phyloP scores from a whole-genome alignment of 768 basidiomycete genomes.

The Flagelloscypha sp. region DNA sequence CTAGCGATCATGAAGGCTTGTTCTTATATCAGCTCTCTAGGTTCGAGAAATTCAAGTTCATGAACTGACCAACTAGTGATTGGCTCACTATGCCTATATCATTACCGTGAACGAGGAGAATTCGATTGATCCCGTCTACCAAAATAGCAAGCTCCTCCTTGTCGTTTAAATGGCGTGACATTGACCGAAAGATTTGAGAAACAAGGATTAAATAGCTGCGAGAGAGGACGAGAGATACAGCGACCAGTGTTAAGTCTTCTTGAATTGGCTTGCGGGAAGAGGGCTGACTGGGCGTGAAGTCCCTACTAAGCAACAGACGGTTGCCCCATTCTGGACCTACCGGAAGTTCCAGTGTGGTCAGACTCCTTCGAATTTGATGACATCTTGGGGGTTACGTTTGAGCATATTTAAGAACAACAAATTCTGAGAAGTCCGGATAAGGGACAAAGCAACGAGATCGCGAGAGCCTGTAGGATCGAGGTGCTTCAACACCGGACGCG shows the following conservation, averaged over 20 bases:
- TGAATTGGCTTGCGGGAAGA: too few relatives aligned
- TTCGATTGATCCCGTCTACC: conserved; percentile 64
- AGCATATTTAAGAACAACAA: conserved; percentile 57
- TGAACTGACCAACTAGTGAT: conserved; percentile 53
- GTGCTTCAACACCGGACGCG: too few relatives aligned
- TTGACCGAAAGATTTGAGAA: conserved; percentile 62
- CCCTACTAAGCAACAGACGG: too few relatives aligned
- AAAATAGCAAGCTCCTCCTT: conserved; percentile 57
- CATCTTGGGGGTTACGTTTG: conserved; percentile 58
- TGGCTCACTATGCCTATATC: conserved; percentile 76
- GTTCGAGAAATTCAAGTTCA: conserved; percentile 3
- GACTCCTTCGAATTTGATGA: conserved; percentile 59
- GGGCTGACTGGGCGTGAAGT: too few relatives aligned
- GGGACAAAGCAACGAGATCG: conserved; percentile 44
- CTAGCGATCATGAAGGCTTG: conserved; percentile 67
- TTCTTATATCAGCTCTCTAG: conserved; percentile 5
- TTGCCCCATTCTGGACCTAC: too few relatives aligned
- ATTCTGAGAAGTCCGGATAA: conserved; percentile 67
- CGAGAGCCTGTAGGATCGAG: conserved; percentile 24
- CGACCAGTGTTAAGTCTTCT: conserved; percentile 21
- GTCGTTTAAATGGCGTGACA: conserved; percentile 65
- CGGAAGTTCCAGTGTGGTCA: conserved; percentile 54
- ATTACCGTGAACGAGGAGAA: conserved; percentile 58
- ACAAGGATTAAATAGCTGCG: conserved; percentile 63
- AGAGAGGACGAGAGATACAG: conserved; percentile 54